These are phyloP conservation scores for Glebionis coronaria DNA, from an alignment of 129 eudicot genomes.

Conservation along the genomic window DNA sequence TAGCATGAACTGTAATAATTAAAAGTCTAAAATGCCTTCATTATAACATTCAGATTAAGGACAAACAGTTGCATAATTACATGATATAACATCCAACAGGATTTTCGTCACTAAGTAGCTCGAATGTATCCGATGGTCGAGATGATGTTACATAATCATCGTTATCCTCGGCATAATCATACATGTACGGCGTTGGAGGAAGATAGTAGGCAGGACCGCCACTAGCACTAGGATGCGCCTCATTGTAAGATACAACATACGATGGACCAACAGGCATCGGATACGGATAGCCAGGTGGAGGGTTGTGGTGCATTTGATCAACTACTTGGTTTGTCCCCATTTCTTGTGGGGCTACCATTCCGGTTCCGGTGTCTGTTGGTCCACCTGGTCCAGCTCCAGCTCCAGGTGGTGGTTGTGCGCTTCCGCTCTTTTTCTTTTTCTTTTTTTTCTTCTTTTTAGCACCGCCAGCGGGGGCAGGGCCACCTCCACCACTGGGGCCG, in stretches of 20 bases:
- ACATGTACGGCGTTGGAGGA: constrained; percentile 52
- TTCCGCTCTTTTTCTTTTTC: constrained; percentile 41
- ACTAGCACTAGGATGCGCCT: constrained; percentile 40
- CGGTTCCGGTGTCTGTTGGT: constrained; percentile 44
- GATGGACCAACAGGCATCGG: constrained; percentile 39
- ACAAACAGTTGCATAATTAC: constrained; percentile 30
- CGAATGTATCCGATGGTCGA: constrained; percentile 53
- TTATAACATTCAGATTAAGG: not conserved
- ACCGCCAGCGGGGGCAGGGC: constrained; percentile 13
- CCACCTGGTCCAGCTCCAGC: constrained; percentile 40
- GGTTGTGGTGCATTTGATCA: constrained; percentile 47
- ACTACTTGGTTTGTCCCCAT: constrained; percentile 41
- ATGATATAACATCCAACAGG: constrained; percentile 68
- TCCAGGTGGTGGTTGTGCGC: constrained; percentile 45
- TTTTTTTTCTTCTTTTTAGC: constrained; percentile 64
- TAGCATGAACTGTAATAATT: not conserved
- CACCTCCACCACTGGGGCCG: constrained; percentile 31
- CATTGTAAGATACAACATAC: constrained; percentile 58
- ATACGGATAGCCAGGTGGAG: constrained; percentile 41
- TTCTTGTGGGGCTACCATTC: constrained; percentile 28
- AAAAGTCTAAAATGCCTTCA: not conserved
- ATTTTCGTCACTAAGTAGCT: constrained; percentile 83
- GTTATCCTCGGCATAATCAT: constrained; percentile 17
- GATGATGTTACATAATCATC: constrained; percentile 33
- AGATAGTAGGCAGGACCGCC: constrained; percentile 51